Evolutionary conservation across 1,284 basidiomycete genomes (phyloP), one percentile per base, ranked within the genome.

Genomic region (Ceratobasidium theobromae): DNA sequence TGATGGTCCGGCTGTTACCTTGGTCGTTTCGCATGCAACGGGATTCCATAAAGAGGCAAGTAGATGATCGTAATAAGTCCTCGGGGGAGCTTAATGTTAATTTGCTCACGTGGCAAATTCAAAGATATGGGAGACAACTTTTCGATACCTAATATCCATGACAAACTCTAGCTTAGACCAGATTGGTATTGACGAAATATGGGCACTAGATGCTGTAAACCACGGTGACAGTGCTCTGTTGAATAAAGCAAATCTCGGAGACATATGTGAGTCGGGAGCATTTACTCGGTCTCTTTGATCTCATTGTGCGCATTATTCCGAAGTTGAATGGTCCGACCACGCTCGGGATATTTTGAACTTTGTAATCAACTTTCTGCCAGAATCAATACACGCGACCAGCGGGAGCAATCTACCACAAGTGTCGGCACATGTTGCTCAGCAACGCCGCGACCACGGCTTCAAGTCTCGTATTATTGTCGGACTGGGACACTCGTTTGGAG

Each of bases 401-500:
- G 48, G 71, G 0, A 54, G 48, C 4, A 11, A 43, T 3, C 77
- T 89, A 0, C 84, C 85, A 1, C 79, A 77, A 0, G 81, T 84
- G 67, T 77, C 89, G 2, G 72, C 76, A 1, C 81, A 79, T 14
- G 69, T 88, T 1, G 64, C 83, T 6, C 69, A 72, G 9, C 64
- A 72, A 45, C 79, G 87, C 57, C 72, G 75, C 68, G 69, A 71
- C 9, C 70, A 74, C 28, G 84, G 88, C 2, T 81, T 84, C 71
- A 65, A 53, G 2, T 69, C 75, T 23, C 81, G 85, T 16, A 81
- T 72, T 11, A 72, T 91, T 2, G 76, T 94, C 23, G 84, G 80
- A 1, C 75, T 93, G 1, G 93, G 92, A 0, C 93, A 97, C 74
- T 95, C 91, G 0, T 86, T 89, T 67, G 90, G 92, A 27, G 91